Conservation (phyloP, 495 filamentous ascomycete genomes). For the Daldinia childiae region DNA sequence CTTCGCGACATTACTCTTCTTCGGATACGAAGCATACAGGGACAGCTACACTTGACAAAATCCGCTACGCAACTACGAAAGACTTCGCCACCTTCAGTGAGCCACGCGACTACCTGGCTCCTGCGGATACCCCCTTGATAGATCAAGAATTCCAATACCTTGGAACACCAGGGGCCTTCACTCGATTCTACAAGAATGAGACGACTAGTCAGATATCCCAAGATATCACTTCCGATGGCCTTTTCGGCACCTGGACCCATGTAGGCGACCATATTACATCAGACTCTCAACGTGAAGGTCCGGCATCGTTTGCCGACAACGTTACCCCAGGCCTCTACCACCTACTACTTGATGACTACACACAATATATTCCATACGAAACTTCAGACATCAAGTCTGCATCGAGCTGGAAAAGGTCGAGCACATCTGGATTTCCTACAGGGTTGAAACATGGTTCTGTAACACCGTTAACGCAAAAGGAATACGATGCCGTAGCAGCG, state of each 20-base stretch:
- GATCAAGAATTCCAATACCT: conserved; percentile 50
- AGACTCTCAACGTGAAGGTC: conserved; percentile 46
- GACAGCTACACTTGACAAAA: conserved; percentile 33
- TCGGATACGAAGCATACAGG: conserved; percentile 44
- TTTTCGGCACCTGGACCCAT: conserved; percentile 53
- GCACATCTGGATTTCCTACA: conserved; percentile 42
- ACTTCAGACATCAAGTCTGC: conserved; percentile 37
- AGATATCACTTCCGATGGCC: conserved; percentile 46
- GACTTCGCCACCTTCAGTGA: conserved; percentile 45
- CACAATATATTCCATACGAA: conserved; percentile 49
- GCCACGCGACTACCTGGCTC: conserved; percentile 44
- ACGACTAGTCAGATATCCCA: conserved; percentile 45
- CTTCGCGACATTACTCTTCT: conserved; percentile 39
- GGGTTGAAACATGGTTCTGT: conserved; percentile 51
- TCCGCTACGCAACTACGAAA: conserved; percentile 46
- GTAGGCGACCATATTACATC: conserved; percentile 32
- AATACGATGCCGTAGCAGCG: conserved; percentile 45
- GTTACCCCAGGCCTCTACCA: conserved; percentile 46
- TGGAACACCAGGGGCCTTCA: conserved; percentile 42
- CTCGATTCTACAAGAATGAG: conserved; percentile 52
- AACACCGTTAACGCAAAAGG: conserved; percentile 43
- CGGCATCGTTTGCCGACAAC: conserved; percentile 50
- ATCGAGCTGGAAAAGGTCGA: conserved; percentile 40
- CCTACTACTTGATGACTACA: conserved; percentile 51
- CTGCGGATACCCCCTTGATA: conserved; percentile 45